Base-by-base conservation (phyloP, 1,139 yeast species). In the Blastobotrys elegans region DNA sequence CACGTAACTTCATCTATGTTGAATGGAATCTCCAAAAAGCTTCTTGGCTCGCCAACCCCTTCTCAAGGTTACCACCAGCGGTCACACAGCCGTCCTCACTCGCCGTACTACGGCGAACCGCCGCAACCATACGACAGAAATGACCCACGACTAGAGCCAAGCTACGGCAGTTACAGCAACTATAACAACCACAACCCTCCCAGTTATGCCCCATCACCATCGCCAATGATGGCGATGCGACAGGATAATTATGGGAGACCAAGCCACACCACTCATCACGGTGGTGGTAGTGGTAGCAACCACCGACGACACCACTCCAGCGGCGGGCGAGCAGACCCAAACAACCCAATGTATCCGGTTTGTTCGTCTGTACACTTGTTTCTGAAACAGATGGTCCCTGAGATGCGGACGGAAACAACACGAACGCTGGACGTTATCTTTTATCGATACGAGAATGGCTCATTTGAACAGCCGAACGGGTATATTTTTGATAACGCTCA, bases 401-500 rank as follows among this genome's bases (percentile, higher is more conserved):
- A 44, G 13, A 26, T 44, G 36, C 21, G 43, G 20, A 26, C 39
- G 13, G 41, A 37, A 30, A 44, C 43, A 5, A 37, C 43, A 2
- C 33, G 30, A n/a, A 20, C 24, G 16, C n/a, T 44, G 43, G 38
- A 44, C 27, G 47, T 44, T 10, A 44, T 44, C 31, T 26, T 44
- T 20, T 44, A 44, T 29, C 21, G 33, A 18, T 44, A 44, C 26
- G 39, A 44, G 4, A 35, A 38, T 24, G 47, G 47, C 14, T 30
- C 43, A 8, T 44, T 44, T 38, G 47, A 44, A 32, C 37, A 44
- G 16, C 47, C 47, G 16, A 44, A 44, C 31, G 47, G 47, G 14
- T 44, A 37, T 24, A 24, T 44, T 13, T 37, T 26, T 21, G 47
- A 44, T 24, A 27, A 26, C 4, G 20, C 16, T 4, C 26, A 17